A percentile compares a stretch with the other conserved stretches of the same genome.
phyloP scores from a whole-genome alignment of 192 early-diverging fungal genomes.

The Entomortierella chlamydospora region DNA sequence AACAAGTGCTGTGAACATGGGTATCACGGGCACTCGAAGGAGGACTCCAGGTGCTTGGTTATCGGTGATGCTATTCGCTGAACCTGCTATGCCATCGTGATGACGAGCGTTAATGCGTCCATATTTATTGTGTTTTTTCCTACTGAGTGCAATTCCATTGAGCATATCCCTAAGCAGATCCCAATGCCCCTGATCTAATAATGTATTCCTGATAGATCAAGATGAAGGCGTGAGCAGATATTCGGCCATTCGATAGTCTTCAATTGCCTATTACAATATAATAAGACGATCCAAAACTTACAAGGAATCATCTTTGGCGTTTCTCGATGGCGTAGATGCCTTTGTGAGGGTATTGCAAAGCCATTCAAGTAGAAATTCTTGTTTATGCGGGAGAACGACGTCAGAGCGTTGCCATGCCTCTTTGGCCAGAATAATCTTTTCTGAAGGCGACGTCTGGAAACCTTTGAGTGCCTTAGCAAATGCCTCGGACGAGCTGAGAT shows the following conservation, averaged over 20 bases:
- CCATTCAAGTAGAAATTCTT: constrained; percentile 56
- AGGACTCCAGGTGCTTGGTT: constrained; percentile 27
- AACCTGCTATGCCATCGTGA: not conserved
- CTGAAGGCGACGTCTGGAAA: constrained; percentile 20
- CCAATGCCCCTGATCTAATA: constrained; percentile 50
- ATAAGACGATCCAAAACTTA: not conserved
- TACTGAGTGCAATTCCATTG: constrained; percentile 12
- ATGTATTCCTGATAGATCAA: constrained; percentile 5
- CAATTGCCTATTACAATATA: not conserved
- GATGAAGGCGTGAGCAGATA: too few species aligned
- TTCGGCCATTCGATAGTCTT: too few species aligned
- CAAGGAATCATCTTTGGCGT: constrained; percentile 24
- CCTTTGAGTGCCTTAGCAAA: constrained; percentile 54
- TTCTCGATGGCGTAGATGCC: constrained; percentile 30
- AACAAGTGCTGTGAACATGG: constrained; percentile 39
- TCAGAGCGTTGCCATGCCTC: constrained; percentile 40
- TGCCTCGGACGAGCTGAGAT: constrained; percentile 45
- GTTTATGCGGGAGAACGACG: constrained; percentile 52
- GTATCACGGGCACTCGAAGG: constrained; percentile 30
- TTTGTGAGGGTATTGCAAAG: constrained; percentile 49
- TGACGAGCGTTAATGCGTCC: not conserved
- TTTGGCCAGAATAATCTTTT: constrained; percentile 46
- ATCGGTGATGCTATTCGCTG: not conserved
- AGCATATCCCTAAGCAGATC: constrained; percentile 42
- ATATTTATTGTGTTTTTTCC: constrained; percentile 15